Conservation (phyloP, 768 basidiomycete genomes). For the Xanthoconium purpureum region DNA sequence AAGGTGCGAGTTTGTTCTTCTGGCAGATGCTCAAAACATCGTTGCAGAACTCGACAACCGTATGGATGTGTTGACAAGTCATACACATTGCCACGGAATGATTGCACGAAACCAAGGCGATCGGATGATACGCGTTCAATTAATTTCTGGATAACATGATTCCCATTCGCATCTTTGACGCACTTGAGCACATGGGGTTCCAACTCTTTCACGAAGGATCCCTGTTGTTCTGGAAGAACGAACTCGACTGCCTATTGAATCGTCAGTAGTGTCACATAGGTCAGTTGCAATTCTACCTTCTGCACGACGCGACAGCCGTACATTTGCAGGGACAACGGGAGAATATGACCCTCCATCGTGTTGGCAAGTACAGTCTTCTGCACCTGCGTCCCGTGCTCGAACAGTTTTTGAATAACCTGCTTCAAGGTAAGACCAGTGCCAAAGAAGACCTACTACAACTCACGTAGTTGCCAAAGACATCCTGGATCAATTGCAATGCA, state of each 20-base stretch:
- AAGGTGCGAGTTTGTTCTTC: slow-evolving; percentile 64
- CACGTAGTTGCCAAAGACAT: slow-evolving; percentile 97
- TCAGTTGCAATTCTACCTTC: slow-evolving; percentile 52
- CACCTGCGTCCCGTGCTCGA: slow-evolving; percentile 76
- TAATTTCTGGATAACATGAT: slow-evolving; percentile 93
- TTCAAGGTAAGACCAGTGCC: slow-evolving; percentile 6
- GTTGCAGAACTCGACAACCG: slow-evolving; percentile 92
- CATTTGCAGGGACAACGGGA: slow-evolving; percentile 81
- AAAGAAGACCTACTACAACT: slow-evolving; percentile 25
- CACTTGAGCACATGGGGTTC: slow-evolving; percentile 78
- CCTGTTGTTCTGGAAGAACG: slow-evolving; percentile 76
- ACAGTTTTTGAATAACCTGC: slow-evolving; percentile 90
- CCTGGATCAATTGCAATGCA: slow-evolving; percentile 74
- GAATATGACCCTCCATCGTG: slow-evolving; percentile 74
- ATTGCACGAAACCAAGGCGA: slow-evolving; percentile 67
- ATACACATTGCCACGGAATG: slow-evolving; percentile 75
- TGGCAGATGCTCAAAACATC: slow-evolving; percentile 84
- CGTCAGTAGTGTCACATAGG: slow-evolving; percentile 1
- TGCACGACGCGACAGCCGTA: slow-evolving; percentile 97
- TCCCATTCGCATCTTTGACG: slow-evolving; percentile 89
- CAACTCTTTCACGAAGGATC: slow-evolving; percentile 70
- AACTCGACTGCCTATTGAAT: slow-evolving; percentile 73
- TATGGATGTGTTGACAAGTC: slow-evolving; percentile 86
- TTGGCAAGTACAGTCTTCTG: slow-evolving; percentile 71
- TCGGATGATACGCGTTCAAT: slow-evolving; percentile 79